phyloP scores from a whole-genome alignment of 768 basidiomycete species.

The Naganishia vaughanmartiniae region DNA sequence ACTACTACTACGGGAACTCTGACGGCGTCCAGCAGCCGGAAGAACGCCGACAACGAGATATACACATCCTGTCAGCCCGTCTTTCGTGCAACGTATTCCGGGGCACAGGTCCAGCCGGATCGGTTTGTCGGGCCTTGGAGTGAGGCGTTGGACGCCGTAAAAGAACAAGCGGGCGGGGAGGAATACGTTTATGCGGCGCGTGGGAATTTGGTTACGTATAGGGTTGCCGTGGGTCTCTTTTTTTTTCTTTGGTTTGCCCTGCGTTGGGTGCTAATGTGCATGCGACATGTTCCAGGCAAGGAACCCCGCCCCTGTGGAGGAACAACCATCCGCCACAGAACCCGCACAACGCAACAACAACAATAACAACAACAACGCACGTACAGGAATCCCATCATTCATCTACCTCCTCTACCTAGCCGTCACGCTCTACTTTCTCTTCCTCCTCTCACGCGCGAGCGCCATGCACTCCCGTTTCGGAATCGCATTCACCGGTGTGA shows the following conservation, averaged over 20 bases:
- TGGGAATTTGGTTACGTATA: not conserved
- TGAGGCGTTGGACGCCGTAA: conserved; percentile 24
- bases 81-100: not conserved
- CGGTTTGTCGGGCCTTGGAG: not conserved
- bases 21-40: not conserved
- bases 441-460: conserved; percentile 45
- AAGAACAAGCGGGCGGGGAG: conserved; percentile 38
- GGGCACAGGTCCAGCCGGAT: not conserved
- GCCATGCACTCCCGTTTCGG: conserved; percentile 87
- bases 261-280: conserved; percentile 21
- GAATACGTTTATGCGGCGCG: conserved; percentile 21
- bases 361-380: not conserved
- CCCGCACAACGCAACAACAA: not conserved
- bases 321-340: not conserved
- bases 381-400: conserved; percentile 25
- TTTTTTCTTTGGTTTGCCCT: not conserved
- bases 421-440: conserved; percentile 40
- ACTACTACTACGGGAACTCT: not conserved
- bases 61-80: not conserved
- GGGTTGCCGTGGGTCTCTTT: not conserved
- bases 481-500: conserved; percentile 85
- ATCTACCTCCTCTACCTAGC: conserved; percentile 41
- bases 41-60: not conserved
- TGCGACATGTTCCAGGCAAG: not conserved
- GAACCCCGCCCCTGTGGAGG: not conserved